Evolutionary conservation across 768 basidiomycete genomes (phyloP), one percentile per base, ranked within the genome.

Genomic region (Leccinum broughii): DNA sequence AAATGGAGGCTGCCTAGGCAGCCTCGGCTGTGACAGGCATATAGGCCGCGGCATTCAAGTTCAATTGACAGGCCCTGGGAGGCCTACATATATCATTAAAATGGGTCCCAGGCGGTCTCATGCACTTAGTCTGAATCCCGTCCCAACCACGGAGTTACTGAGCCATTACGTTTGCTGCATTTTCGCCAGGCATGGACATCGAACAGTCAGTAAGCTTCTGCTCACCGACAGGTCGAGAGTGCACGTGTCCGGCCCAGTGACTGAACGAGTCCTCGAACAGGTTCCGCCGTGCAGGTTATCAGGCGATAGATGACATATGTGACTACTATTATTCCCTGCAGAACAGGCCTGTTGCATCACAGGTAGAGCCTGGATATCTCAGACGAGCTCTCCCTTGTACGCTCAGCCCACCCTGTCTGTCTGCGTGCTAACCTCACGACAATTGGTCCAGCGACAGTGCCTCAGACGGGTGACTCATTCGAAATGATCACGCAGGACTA

Each of bases 231-330:
- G n/a, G n/a, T n/a, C 41, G 20, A 3, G 26, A 20, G 32, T 3
- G 4, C 7, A n/a, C 6, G 13, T 58, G 11, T 13, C 24, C 13
- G 20, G 39, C 17, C 13, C 15, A 30, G 24, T 46, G 11, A 7
- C 39, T 57, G 28, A 58, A 22, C 22, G 15, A 28, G 48, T 32
- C 32, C 30, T 30, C 30, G 20, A 92, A 15, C 49, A 51, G 90
- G 66, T 93, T 95, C 72, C 83, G 92, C 56, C 87, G 84, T 68
- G 89, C 90, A 44, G 93, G 91, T 49, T 92, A 95, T 71, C 84
- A 87, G 59, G 92, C 92, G 13, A 88, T 95, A 59, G 92, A 95
- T 75, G 78, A 86, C 60, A 94, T 97, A 59, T 95, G 93, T 73
- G 92, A 94, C 64, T 94, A 93, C 71, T 93, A 90, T 68, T 79